These are phyloP conservation scores for Acanthamoeba triangularis DNA, from an alignment of 208 protist genomes.

Conservation along the genomic window DNA sequence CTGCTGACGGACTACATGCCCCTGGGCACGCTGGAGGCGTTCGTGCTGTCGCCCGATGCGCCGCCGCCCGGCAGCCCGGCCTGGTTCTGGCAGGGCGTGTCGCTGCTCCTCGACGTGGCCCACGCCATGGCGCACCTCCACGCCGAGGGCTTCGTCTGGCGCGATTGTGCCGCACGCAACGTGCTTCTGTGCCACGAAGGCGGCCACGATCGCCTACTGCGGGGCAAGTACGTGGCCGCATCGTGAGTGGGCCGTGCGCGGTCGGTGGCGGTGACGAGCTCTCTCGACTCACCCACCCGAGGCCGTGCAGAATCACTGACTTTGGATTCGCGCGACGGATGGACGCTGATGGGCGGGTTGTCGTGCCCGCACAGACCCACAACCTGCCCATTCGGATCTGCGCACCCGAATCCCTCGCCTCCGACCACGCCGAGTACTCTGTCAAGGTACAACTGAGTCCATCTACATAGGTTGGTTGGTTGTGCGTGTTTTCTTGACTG, in stretches of 20 bases:
- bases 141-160: constrained; percentile 47
- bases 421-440: constrained; percentile 1
- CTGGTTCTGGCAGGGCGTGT: background rate
- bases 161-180: constrained; percentile 44
- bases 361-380: background rate
- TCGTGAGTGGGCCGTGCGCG: too few species aligned
- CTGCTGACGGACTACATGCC: constrained; percentile 32
- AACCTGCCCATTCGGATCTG: background rate
- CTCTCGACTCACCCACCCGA: too few species aligned
- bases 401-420: constrained; percentile 10
- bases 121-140: constrained; percentile 50
- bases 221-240: background rate
- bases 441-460: background rate
- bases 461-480: too few species aligned
- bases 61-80: background rate
- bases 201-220: background rate
- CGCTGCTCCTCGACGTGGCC: constrained; percentile 45
- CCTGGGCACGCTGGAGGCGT: constrained; percentile 9
- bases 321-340: background rate
- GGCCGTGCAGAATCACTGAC: background rate
- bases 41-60: background rate
- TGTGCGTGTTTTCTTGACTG: background rate
- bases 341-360: background rate
- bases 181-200: constrained; percentile 35
- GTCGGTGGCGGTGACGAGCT: background rate